These are phyloP conservation scores for Anthracocystis setariae DNA, from an alignment of 1,284 basidiomycete genomes.

Conservation along the genomic window DNA sequence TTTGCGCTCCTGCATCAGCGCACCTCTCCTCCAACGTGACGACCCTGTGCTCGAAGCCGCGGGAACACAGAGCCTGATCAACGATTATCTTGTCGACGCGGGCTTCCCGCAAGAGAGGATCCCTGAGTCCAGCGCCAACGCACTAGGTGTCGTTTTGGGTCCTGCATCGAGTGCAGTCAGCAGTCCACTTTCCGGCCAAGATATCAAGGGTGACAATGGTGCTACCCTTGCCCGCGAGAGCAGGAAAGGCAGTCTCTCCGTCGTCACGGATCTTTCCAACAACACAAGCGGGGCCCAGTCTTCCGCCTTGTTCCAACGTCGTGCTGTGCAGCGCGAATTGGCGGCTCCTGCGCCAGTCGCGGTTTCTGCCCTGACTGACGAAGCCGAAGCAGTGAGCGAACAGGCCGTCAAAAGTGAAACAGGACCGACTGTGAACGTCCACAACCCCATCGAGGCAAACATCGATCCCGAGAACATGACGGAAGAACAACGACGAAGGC, in stretches of 20 bases:
- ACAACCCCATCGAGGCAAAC: conserved; percentile 26
- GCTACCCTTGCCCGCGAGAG: background rate
- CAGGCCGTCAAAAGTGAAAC: conserved; percentile 20
- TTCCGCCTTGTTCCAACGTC: conserved; percentile 52
- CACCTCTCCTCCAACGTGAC: conserved; percentile 43
- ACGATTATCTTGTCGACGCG: conserved; percentile 45
- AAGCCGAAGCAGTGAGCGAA: background rate
- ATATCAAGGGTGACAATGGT: background rate
- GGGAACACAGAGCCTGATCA: conserved; percentile 33
- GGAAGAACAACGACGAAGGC: conserved; percentile 37
- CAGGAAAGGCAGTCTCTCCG: conserved; percentile 8
- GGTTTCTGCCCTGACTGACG: conserved; percentile 15
- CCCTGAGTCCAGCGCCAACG: conserved; percentile 26
- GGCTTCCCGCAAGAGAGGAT: conserved; percentile 40
- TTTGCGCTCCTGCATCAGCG: conserved; percentile 45
- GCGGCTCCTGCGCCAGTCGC: conserved; percentile 46
- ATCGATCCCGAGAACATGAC: conserved; percentile 41
- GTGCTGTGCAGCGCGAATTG: conserved; percentile 48
- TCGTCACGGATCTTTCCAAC: conserved; percentile 15
- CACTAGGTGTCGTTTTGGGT: conserved; percentile 32
- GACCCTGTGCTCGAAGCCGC: conserved; percentile 31
- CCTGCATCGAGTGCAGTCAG: conserved; percentile 10
- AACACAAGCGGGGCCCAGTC: conserved; percentile 25
- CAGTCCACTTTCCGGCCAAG: conserved; percentile 10
- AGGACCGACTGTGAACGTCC: conserved; percentile 25